Base-by-base conservation (phyloP, 2,329 filamentous ascomycete species). In the Drechslerella stenobrocha region DNA sequence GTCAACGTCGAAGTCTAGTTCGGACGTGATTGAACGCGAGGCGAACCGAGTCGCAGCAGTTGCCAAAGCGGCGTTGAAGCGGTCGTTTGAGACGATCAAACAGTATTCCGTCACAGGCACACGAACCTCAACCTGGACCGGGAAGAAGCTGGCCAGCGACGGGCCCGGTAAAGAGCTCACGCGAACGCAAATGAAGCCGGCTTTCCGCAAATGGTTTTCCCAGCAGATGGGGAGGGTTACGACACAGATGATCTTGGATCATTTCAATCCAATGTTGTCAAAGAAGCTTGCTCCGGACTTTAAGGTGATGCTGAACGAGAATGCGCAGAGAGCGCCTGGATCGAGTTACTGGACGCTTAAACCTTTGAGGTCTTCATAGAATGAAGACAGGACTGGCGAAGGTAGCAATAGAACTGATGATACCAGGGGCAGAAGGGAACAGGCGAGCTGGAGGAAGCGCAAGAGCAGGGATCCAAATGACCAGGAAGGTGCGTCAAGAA, bases 191-290 rank as follows among this genome's bases (percentile, higher is more conserved):
- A 71, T 72, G 30, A 73, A 72, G 15, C 77, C 77, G 0, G 77
- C 76, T 0, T 79, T 78, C 0, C 71, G 48, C 26, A 69, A 51
- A 28, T 63, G 56, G 50, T 46, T 64, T 45, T 34, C 23, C 3
- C 32, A 51, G 15, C 52, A 34, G 13, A 24, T 28, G 46, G 30
- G 35, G 26, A 42, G 65, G 42, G 75, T 76, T 26, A 76, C 76
- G 1, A 74, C 74, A 70, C 79, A 74, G 69, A 76, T 71, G 60
- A 78, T 81, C 11, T 76, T 76, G 28, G 74, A 79, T 72, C 95
- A 96, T 59, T 85, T 86, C 35, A 83, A 87, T 40, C 97, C 90
- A 72, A 85, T 97, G 82, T 44, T 81, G 84, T 22, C 90, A 95
- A 58, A 81, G 23, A 82, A 84, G 69, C 83, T 88, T 67, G 87